Percentiles rank a stretch among this genome's conserved stretches.
Evolutionary conservation across 2,329 filamentous ascomycete species (phyloP).

Genomic region (Verticillium tricorpus): DNA sequence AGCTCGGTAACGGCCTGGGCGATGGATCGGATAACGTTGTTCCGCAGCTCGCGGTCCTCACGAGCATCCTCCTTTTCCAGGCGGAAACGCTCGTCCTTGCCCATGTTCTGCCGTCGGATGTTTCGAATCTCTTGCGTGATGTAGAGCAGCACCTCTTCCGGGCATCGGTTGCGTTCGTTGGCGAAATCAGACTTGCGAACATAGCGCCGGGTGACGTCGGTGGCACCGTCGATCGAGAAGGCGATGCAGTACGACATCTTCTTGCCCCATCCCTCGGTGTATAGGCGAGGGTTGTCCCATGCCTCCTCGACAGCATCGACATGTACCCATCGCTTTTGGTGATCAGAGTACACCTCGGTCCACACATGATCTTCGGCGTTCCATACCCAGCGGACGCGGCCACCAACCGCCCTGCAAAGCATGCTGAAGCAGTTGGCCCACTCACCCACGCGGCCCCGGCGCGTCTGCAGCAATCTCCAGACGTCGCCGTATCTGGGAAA

Average conservation of each 20-base stretch:
- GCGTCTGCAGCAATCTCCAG: constrained; percentile 83
- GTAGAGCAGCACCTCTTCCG: constrained; percentile 86
- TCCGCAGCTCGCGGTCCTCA: constrained; percentile 71
- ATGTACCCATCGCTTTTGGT: constrained; percentile 92
- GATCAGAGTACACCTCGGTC: constrained; percentile 95
- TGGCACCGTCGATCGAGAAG: constrained; percentile 83
- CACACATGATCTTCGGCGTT: constrained; percentile 96
- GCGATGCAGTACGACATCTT: constrained; percentile 97
- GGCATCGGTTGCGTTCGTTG: constrained; percentile 69
- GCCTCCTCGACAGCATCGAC: constrained; percentile 92
- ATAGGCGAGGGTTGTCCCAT: constrained; percentile 91
- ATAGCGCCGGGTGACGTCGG: constrained; percentile 62
- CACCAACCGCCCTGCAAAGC: constrained; percentile 90
- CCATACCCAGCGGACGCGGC: constrained; percentile 95
- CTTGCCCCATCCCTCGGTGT: constrained; percentile 92
- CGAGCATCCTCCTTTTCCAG: constrained; percentile 75
- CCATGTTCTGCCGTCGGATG: constrained; percentile 76
- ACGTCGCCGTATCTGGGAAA: constrained; percentile 95
- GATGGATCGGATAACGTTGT: constrained; percentile 69
- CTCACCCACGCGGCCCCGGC: constrained; percentile 83
- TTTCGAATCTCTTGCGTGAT: constrained; percentile 89
- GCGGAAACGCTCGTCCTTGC: constrained; percentile 78
- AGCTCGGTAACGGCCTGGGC: constrained; percentile 68
- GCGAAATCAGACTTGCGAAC: constrained; percentile 70
- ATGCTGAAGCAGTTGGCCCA: constrained; percentile 99